Base-by-base conservation (phyloP, 495 filamentous ascomycete genomes). In the Pyronema domesticum region DNA sequence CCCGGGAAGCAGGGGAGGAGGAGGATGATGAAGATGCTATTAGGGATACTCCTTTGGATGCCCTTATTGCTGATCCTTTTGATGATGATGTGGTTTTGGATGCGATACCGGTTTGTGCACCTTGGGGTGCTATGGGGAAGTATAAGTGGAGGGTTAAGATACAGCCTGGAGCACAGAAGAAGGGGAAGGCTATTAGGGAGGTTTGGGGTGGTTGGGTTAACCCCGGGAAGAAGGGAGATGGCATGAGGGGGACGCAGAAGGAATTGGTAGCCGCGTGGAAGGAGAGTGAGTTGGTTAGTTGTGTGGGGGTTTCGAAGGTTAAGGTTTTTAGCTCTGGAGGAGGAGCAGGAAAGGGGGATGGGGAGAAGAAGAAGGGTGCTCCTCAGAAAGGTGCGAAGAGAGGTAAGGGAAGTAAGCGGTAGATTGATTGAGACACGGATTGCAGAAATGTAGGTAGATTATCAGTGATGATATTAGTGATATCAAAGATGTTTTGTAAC, bases 131-230 rank as follows among this genome's bases (percentile, higher is more conserved):
- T 0, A 72, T 98, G 57, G 71, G 68, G 0, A 77, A 74, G 47
- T 83, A 81, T 60, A 94, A 93, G 69, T 95, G 94, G 70, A 84
- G 86, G 64, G 83, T 77, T 15, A 98, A 96, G 72, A 60, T 98
- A 58, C 91, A 96, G 70, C 91, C 91, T 0, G 91, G 91, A 2
- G 61, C 78, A 2, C 75, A 80, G 60, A 98, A 98, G 75, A 93
- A 94, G 70, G 89, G 89, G 1, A 98, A 95, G 67, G 91, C 89
- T 13, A 79, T 95, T 19, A 84, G 84, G 69, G 88, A 95, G 68
- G 83, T 95, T 40, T 63, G 94, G 14, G 76, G 76, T 37, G 74
- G 74, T 46, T 95, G 91, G 88, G 67, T 75, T 7, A 74, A 81
- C 55, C 70, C 74, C 0, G 62, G 59, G 19, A 67, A 74, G 47